Evolutionary conservation across 2,329 filamentous ascomycete species (phyloP).

Genomic region (Alternaria arbusti): DNA sequence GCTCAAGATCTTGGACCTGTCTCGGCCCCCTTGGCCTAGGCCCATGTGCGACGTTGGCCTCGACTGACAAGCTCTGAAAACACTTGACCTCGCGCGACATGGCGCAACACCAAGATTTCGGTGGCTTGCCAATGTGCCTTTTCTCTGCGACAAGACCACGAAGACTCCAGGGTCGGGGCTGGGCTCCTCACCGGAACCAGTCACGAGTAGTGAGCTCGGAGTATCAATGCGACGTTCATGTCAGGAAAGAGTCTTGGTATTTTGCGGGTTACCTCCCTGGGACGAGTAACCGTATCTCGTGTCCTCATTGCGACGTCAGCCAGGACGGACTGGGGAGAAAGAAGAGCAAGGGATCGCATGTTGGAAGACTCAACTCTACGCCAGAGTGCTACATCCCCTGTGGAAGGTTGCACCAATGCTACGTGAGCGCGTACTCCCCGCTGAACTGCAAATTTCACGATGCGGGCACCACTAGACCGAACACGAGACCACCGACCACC

Average conservation of each 20-base stretch:
- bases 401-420: not conserved
- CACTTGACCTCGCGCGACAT: conserved; percentile 11
- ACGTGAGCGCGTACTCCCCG: conserved; percentile 2
- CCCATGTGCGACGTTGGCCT: conserved; percentile 14
- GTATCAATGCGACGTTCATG: not conserved
- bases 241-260: conserved; percentile 16
- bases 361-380: not conserved
- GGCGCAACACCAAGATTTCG: conserved; percentile 23
- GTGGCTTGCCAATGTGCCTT: conserved; percentile 33
- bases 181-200: conserved; percentile 17
- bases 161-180: conserved; percentile 14
- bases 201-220: conserved; percentile 10
- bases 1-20: conserved; percentile 22
- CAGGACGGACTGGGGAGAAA: not conserved
- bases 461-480: conserved; percentile 3
- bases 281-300: not conserved
- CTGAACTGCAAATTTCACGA: not conserved
- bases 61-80: conserved; percentile 13
- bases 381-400: not conserved
- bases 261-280: conserved; percentile 10
- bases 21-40: conserved; percentile 30
- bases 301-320: not conserved
- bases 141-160: conserved; percentile 26
- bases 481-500: conserved; percentile 5
- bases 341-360: not conserved